Base-by-base conservation (phyloP, 2,329 filamentous ascomycete genomes). In the Ustulina deusta region DNA sequence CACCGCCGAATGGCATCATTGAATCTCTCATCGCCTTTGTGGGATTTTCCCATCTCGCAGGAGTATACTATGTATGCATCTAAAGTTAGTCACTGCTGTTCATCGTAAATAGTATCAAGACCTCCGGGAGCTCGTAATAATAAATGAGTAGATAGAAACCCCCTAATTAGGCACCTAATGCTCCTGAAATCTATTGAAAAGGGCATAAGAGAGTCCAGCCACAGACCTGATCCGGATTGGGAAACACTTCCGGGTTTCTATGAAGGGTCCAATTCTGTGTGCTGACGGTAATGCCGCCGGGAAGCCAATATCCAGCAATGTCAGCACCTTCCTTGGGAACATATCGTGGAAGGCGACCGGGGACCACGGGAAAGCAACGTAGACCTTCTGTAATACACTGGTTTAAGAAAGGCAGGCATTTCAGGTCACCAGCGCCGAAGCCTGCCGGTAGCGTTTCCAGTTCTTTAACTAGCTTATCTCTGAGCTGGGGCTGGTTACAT, bases 1-100 rank as follows among this genome's bases (percentile, higher is more conserved):
- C 86, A 17, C 81, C 83, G 1, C 86, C 85, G 70, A 87, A 88
- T 0, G 85, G 81, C 65, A 84, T 78, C 63, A 82, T 86, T 0
- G 83, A 81, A 11, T 82, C 80, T 65, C 83, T 86, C 80, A 83
- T 83, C 20, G 71, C 76, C 51, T 71, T 72, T 2, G 73, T 76
- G 34, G 75, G 72, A 5, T 66, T 71, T 52, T 69, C 73, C 82
- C 83, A 85, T 40, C 83, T 74, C 13, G 75, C 74, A 1, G 81
- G 81, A 42, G 81, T 69, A 58, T 69, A 77, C 17, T 49, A 27
- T 2, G 6, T 15, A 49, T 2, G 7, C 20, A 48, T 49, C 3
- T 15, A 27, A 25, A 25, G 5, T 49, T 15, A 22, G 42, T 25
- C 22, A 22, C 7, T 46, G 42, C 6, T 9, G n/a, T 10, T 11